Evolutionary conservation across 176 grass and related monocot species (phyloP).

Genomic region (Hordeum marinum): DNA sequence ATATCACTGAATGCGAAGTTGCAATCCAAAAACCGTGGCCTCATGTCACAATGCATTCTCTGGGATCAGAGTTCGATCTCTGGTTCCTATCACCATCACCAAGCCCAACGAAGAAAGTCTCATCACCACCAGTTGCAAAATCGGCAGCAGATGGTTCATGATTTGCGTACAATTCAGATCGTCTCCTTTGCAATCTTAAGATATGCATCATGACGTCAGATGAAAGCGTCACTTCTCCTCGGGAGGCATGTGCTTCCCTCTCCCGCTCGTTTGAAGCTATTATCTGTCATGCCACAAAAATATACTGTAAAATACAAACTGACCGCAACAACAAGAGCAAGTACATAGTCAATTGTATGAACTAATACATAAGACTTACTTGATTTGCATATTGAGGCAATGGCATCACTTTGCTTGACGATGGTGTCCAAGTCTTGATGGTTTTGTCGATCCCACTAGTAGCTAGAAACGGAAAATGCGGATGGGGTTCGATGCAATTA

Average conservation of each 20-base stretch:
- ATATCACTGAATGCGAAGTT: not conserved
- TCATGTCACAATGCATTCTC: conserved; percentile 63
- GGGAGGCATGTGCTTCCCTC: conserved; percentile 39
- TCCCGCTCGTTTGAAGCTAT: conserved; percentile 48
- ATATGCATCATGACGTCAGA: conserved; percentile 74
- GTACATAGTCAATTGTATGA: not conserved
- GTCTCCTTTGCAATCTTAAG: conserved; percentile 55
- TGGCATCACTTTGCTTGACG: conserved; percentile 3
- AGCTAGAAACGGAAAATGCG: conserved; percentile 66
- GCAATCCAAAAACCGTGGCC: not conserved
- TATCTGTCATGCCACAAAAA: conserved; percentile 33
- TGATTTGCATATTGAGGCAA: conserved; percentile 59
- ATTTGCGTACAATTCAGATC: conserved; percentile 31
- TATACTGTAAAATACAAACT: not conserved
- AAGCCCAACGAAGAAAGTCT: conserved; percentile 43
- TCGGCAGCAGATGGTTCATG: conserved; percentile 21
- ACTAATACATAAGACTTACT: conserved; percentile 27
- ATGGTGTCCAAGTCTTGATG: conserved; percentile 69
- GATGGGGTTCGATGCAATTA: conserved; percentile 75
- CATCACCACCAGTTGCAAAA: conserved; percentile 39
- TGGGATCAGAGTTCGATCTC: conserved; percentile 48
- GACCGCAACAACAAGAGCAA: not conserved
- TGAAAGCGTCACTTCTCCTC: conserved; percentile 27
- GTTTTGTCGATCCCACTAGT: conserved; percentile 72
- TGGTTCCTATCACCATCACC: conserved; percentile 22